Conservation (phyloP, 2,329 filamentous ascomycete genomes). For the Botrytis pseudocinerea region DNA sequence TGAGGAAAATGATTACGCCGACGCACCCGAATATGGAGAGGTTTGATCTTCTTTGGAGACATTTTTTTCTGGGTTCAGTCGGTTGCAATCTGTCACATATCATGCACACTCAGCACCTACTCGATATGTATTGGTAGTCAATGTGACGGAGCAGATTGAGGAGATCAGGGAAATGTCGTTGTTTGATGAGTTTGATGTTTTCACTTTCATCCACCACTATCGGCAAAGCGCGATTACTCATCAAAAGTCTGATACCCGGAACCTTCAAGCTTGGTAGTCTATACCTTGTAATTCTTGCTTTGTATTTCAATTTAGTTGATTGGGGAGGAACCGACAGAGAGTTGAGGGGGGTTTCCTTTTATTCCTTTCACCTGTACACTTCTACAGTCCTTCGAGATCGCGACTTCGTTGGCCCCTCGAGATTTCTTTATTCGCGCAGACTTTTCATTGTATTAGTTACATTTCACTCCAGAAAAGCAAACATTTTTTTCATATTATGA, state of each 20-base stretch:
- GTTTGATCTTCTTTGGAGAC: slow-evolving; percentile 16
- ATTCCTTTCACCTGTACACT: slow-evolving; percentile 9
- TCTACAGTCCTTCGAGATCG: slow-evolving; percentile 1
- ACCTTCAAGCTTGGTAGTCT: slow-evolving; percentile 3
- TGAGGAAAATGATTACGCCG: slow-evolving; percentile 37
- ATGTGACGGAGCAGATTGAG: slow-evolving; percentile 15
- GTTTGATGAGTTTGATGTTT: slow-evolving; percentile 26
- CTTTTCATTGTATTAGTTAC: slow-evolving; percentile 16
- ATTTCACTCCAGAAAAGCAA: slow-evolving; percentile 15
- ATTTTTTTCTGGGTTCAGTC: slow-evolving; percentile 9
- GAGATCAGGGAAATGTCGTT: slow-evolving; percentile 25
- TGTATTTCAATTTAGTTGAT: slow-evolving; percentile 11
- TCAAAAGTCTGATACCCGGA: slow-evolving; percentile 10
- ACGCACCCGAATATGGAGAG: slow-evolving; percentile 31
- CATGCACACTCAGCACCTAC: background rate
- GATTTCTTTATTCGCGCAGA: background rate
- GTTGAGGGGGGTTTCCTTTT: background rate
- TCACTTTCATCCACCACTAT: slow-evolving; percentile 8
- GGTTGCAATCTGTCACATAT: background rate
- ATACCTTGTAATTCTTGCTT: slow-evolving; percentile 14
- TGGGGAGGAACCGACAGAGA: background rate
- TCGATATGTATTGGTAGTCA: slow-evolving; percentile 22
- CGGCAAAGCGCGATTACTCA: slow-evolving; percentile 3
- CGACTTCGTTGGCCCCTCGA: background rate
- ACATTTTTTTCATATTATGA: background rate